phyloP scores from a whole-genome alignment of 331 rosid genomes.

The Quercus phellos region DNA sequence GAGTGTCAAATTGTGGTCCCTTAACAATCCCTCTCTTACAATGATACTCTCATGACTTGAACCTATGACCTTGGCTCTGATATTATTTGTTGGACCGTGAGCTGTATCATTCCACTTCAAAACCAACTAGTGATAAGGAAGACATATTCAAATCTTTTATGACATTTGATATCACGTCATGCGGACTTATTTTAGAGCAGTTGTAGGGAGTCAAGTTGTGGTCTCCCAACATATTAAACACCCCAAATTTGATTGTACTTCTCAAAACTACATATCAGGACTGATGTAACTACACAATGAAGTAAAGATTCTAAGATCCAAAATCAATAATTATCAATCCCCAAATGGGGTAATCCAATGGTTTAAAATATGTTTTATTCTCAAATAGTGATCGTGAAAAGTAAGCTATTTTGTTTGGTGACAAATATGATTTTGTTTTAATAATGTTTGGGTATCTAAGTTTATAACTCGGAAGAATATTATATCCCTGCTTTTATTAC shows the following conservation, averaged over 20 bases:
- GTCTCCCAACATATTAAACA: neutral
- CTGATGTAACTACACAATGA: conserved; percentile 33
- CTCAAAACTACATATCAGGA: neutral
- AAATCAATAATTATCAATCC: neutral
- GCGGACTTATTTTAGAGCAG: rapidly evolving
- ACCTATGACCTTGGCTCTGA: too few relatives aligned
- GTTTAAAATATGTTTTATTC: neutral
- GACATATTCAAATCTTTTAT: too few relatives aligned
- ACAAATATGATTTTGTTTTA: neutral
- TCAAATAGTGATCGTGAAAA: too few relatives aligned
- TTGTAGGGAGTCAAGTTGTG: too few relatives aligned
- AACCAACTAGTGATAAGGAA: too few relatives aligned
- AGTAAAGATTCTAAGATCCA: neutral
- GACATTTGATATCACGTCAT: rapidly evolving
- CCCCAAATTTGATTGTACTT: neutral
- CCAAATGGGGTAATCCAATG: neutral
- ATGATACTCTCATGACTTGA: rapidly evolving
- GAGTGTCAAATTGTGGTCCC: too few relatives aligned
- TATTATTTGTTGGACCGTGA: too few relatives aligned
- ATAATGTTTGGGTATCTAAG: neutral
- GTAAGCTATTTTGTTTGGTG: too few relatives aligned
- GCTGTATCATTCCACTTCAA: rapidly evolving
- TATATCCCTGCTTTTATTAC: neutral
- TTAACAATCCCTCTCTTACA: too few relatives aligned
- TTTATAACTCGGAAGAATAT: neutral